These are phyloP conservation scores for Tetraselmis chui DNA, from an alignment of 139 green algal species.

Conservation along the genomic window DNA sequence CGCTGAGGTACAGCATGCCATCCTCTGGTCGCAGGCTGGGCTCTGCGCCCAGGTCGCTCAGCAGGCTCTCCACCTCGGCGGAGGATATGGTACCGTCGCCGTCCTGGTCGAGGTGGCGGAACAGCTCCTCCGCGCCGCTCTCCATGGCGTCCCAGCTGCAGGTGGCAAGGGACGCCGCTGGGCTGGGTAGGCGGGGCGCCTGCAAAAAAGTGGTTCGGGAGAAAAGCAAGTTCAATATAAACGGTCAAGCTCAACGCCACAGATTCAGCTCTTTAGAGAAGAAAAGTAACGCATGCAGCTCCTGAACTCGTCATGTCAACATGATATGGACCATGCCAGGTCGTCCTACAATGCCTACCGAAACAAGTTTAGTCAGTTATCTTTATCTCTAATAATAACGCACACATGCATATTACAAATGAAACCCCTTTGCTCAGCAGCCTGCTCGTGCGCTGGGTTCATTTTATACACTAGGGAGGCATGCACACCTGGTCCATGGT, in stretches of 20 bases:
- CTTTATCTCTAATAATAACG: neutral
- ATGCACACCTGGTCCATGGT: neutral
- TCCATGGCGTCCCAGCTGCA: slow-evolving; percentile 1
- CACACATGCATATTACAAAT: neutral
- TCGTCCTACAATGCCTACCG: neutral
- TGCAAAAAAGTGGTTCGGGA: neutral
- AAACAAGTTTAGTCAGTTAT: slow-evolving; percentile 12
- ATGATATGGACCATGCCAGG: neutral
- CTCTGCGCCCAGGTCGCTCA: slow-evolving; percentile 38
- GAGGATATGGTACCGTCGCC: slow-evolving; percentile 42
- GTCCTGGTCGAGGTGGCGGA: slow-evolving; percentile 47
- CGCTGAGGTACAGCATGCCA: slow-evolving; percentile 2
- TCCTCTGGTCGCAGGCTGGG: neutral
- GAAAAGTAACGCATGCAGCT: too few relatives aligned
- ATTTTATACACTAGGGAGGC: too few relatives aligned
- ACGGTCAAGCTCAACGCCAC: too few relatives aligned
- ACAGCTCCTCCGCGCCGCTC: slow-evolving; percentile 28
- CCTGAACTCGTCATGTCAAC: too few relatives aligned
- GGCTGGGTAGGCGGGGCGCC: neutral
- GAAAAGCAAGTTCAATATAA: neutral
- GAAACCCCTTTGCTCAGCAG: neutral
- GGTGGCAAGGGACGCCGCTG: neutral
- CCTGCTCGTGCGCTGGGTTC: too few relatives aligned
- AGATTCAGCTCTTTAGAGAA: too few relatives aligned
- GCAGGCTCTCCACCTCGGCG: slow-evolving; percentile 33